Percentiles rank a stretch among this genome's conserved stretches.
These are phyloP conservation scores for Xylaria polymorpha DNA, from an alignment of 2,329 filamentous ascomycete species.

Conservation along the genomic window DNA sequence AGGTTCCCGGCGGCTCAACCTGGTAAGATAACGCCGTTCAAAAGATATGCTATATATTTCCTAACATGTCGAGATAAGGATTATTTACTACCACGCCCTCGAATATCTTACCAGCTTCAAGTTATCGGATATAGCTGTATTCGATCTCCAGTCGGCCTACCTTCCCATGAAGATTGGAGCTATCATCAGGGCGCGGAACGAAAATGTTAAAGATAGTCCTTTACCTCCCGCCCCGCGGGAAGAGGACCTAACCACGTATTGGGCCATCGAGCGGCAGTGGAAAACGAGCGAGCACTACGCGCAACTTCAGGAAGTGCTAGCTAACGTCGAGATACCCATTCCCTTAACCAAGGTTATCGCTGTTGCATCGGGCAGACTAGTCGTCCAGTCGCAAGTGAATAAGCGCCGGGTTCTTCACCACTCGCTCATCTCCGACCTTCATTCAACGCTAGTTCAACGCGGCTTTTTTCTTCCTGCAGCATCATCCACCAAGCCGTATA, in stretches of 20 bases:
- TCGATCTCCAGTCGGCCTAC: conserved; percentile 31
- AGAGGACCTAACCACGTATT: conserved; percentile 21
- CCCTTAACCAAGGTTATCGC: conserved; percentile 37
- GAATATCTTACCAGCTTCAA: conserved; percentile 27
- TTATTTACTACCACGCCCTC: conserved; percentile 33
- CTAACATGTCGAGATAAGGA: conserved; percentile 27
- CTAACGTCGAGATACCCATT: conserved; percentile 33
- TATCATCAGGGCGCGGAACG: conserved; percentile 14
- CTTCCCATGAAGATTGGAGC: conserved; percentile 40
- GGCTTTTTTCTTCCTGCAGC: conserved; percentile 23
- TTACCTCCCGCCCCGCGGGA: conserved; percentile 15
- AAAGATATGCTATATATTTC: conserved; percentile 11
- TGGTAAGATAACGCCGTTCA: conserved; percentile 34
- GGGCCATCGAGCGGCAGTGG: conserved; percentile 34
- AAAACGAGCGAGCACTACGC: conserved; percentile 36
- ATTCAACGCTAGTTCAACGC: conserved; percentile 28
- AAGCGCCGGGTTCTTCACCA: conserved; percentile 33
- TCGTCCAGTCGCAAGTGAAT: conserved; percentile 26
- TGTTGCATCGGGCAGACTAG: conserved; percentile 36
- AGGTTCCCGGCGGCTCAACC: conserved; percentile 22
- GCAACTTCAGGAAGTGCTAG: conserved; percentile 32
- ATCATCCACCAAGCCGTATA: conserved; percentile 29
- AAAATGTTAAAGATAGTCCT: conserved; percentile 12
- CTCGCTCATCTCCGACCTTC: conserved; percentile 36
- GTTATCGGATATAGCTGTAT: conserved; percentile 8